Evolutionary conservation across 768 basidiomycete species (phyloP), one percentile per base, ranked within the genome.

Genomic region (Serendipita vermifera): DNA sequence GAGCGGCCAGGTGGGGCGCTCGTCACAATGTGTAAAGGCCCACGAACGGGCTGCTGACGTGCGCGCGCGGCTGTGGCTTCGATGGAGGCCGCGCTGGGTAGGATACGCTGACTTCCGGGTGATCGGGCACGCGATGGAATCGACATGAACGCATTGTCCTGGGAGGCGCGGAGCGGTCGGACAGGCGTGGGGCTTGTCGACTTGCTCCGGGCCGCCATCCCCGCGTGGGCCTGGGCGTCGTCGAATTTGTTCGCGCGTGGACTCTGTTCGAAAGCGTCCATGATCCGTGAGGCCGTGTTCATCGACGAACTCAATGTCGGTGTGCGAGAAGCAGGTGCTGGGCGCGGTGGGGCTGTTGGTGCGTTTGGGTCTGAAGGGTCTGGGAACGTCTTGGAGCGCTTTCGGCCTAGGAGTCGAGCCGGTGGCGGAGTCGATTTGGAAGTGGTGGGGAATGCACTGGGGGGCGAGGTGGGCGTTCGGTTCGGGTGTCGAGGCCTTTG

Each of bases 311-410:
- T 27, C 27, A 41, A 26, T 6, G 5, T n/a, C 7, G 20, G 5
- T 27, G 46, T 51, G 24, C 32, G 46, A 51, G 46, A 26, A 41
- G 39, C 17, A 41, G 39, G 26, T n/a, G 39, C 1, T 31, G n/a
- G n/a, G n/a, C n/a, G n/a, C n/a, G 46, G 29, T 51, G 46, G 46
- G 26, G 46, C 24, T 22, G 32, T n/a, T 0, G 46, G 46, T 2
- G 46, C 46, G 11, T 22, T n/a, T 7, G 46, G 3, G 11, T 51
- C 46, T 5, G 46, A 51, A 27, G 46, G 46, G 46, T 29, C 24
- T 27, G 46, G 46, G 46, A 51, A 51, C 29, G 46, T 51, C 46
- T 51, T 51, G 46, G 46, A 51, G 26, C 46, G 46, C 24, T 29
- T 51, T 13, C 46, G 46, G 27, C 24, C 5, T 51, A 51, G 32